phyloP scores from a whole-genome alignment of 176 grass and related monocot species.

The Bolboschoenus planiculmis region DNA sequence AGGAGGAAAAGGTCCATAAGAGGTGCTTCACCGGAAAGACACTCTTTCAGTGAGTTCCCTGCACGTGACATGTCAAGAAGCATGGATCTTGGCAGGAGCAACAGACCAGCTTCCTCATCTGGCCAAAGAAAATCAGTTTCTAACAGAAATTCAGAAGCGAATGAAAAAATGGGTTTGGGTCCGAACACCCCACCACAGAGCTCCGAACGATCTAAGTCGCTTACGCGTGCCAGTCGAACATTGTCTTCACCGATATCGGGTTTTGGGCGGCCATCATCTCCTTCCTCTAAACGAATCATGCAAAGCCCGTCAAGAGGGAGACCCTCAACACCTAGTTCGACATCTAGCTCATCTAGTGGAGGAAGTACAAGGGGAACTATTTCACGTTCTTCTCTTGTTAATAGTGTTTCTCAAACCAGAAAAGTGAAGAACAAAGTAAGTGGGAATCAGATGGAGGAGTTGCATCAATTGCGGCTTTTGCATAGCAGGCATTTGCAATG shows the following conservation, averaged over 20 bases:
- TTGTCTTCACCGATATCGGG: conserved; percentile 46
- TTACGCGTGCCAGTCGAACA: conserved; percentile 43
- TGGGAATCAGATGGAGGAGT: conserved; percentile 59
- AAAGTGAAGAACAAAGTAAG: conserved; percentile 53
- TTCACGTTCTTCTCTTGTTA: conserved; percentile 50
- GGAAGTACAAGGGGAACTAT: conserved; percentile 28
- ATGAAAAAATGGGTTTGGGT: conserved; percentile 43
- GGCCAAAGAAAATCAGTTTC: conserved; percentile 43
- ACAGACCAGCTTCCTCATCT: conserved; percentile 36
- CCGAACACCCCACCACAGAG: conserved; percentile 42
- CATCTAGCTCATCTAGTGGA: conserved; percentile 54
- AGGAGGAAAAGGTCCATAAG: neutral
- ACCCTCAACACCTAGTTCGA: conserved; percentile 74
- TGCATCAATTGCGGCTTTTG: conserved; percentile 66
- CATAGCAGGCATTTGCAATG: conserved; percentile 81
- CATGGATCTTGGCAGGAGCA: conserved; percentile 52
- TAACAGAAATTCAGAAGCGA: conserved; percentile 32
- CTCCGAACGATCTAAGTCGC: conserved; percentile 39
- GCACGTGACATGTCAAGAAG: conserved; percentile 48
- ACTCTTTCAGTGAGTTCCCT: conserved; percentile 20
- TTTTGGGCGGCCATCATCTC: conserved; percentile 49
- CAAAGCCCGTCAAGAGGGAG: conserved; percentile 61
- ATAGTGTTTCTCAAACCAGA: conserved; percentile 53
- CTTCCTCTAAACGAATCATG: conserved; percentile 41
- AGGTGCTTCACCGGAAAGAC: neutral